Evolutionary conservation across 768 basidiomycete species (phyloP), one percentile per base, ranked within the genome.

Genomic region (Suillus weaverae): DNA sequence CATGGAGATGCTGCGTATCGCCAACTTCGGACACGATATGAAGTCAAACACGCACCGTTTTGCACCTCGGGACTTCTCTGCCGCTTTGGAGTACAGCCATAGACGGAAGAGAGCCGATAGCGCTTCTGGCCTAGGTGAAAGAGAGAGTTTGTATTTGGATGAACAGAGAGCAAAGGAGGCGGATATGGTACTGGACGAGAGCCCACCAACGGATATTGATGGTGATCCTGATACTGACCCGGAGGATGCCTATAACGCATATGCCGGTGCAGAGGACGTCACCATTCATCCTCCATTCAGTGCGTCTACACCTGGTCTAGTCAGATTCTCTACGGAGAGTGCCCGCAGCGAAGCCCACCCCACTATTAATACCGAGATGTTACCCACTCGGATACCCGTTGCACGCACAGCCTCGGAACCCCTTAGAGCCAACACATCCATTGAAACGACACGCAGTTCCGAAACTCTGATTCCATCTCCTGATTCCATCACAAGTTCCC

Each of bases 1-100:
- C 64, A 82, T 88, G 74, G 92, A 95, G 75, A 94, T 95, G 92
- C 74, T 95, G 62, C 91, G 94, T 70, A 94, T 94, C 65, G 92
- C 92, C 60, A 93, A 89, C 76, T 93, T 90, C 69, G 92, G 92
- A 1, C 90, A 94, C 71, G 81, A 78, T 48, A 76, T 89, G 3
- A 32, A 76, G 78, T 73, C 79, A 66, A 50, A 64, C 60, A 73
- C 62, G 55, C 73, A 68, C 70, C 61, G 68, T 67, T 64, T 68
- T 67, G 65, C 71, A 69, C 46, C 70, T 64, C 66, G 77, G 67
- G 70, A 73, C 64, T 35, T 66, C 46, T 70, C 75, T 10, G 56
- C 61, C 20, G 66, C 62, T 51, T 67, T 64, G 65, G 77, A 70
- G 67, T 72, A 64, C 46, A 57, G 70, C 41, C 73, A 75, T 61